Conservation (phyloP, 345 rosid genomes). For the Lepidium didymum region DNA sequence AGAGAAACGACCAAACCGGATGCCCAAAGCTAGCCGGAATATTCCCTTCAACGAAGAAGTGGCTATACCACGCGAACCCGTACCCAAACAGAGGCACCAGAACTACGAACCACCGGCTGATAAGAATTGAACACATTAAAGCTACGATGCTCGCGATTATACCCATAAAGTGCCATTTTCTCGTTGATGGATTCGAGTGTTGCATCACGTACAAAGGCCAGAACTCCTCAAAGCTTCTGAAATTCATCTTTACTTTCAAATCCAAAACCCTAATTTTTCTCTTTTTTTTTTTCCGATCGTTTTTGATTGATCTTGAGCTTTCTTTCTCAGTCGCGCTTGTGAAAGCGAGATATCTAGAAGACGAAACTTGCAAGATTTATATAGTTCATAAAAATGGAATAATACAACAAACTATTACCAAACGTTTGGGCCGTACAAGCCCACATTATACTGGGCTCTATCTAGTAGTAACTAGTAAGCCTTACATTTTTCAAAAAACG, state of each 20-base stretch:
- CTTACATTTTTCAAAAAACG: too few relatives aligned
- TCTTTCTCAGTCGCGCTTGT: background rate
- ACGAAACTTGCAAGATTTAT: background rate
- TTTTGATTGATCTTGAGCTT: slow-evolving; percentile 2
- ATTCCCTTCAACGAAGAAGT: slow-evolving; percentile 91
- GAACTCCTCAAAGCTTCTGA: slow-evolving; percentile 89
- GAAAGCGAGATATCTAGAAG: background rate
- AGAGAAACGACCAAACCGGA: slow-evolving; percentile 78
- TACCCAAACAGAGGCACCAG: slow-evolving; percentile 69
- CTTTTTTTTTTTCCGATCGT: background rate
- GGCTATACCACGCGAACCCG: slow-evolving; percentile 92
- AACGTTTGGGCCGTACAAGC: background rate
- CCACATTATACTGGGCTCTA: background rate
- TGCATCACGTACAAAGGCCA: slow-evolving; percentile 87
- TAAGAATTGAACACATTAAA: slow-evolving; percentile 44
- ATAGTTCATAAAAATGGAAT: background rate
- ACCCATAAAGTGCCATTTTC: slow-evolving; percentile 85
- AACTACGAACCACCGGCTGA: slow-evolving; percentile 52
- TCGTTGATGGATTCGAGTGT: slow-evolving; percentile 81
- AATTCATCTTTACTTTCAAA: slow-evolving; percentile 46
- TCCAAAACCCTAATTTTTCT: background rate
- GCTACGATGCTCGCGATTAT: slow-evolving; percentile 45
- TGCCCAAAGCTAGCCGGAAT: slow-evolving; percentile 77
- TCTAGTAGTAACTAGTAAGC: too few relatives aligned
- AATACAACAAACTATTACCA: background rate